Percentiles rank a stretch among this genome's conserved stretches.
These are phyloP conservation scores for Apiotrichum mycotoxinovorans DNA, from an alignment of 1,284 basidiomycete species.

Conservation along the genomic window DNA sequence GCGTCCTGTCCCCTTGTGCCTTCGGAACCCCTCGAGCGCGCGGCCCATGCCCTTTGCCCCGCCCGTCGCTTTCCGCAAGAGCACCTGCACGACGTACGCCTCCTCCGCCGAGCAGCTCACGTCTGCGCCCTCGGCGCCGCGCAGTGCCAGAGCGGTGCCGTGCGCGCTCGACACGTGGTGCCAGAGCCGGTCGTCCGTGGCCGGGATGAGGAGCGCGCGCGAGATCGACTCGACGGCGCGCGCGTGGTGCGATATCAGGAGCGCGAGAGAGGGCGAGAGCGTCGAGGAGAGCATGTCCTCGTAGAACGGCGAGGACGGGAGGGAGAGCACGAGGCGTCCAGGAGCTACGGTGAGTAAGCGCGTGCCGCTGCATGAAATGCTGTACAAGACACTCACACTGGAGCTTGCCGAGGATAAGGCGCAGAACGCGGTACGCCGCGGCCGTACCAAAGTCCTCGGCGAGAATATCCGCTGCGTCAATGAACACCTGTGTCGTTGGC, in stretches of 20 bases:
- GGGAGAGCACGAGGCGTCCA: slow-evolving; percentile 61
- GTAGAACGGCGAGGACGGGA: slow-evolving; percentile 57
- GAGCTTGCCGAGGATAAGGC: slow-evolving; percentile 23
- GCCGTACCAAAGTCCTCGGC: slow-evolving; percentile 36
- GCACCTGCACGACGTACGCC: slow-evolving; percentile 31
- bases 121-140: slow-evolving; percentile 21
- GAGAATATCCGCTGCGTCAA: slow-evolving; percentile 43
- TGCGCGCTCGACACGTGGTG: slow-evolving; percentile 33
- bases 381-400: neutral
- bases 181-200: slow-evolving; percentile 44
- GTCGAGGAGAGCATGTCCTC: slow-evolving; percentile 60
- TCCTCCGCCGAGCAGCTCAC: neutral
- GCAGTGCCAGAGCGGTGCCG: slow-evolving; percentile 26
- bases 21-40: slow-evolving; percentile 25
- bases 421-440: slow-evolving; percentile 26
- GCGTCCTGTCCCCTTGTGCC: neutral
- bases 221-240: slow-evolving; percentile 62
- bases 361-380: too few relatives aligned
- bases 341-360: slow-evolving; percentile 50
- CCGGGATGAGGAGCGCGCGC: slow-evolving; percentile 57
- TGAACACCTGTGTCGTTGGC: slow-evolving; percentile 32
- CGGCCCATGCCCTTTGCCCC: slow-evolving; percentile 47
- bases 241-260: slow-evolving; percentile 65
- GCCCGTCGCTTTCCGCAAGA: slow-evolving; percentile 44
- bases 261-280: slow-evolving; percentile 64